A percentile compares a stretch with the other conserved stretches of the same genome.
phyloP scores from a whole-genome alignment of 2,329 filamentous ascomycete species.

The Rachicladosporium sp. region DNA sequence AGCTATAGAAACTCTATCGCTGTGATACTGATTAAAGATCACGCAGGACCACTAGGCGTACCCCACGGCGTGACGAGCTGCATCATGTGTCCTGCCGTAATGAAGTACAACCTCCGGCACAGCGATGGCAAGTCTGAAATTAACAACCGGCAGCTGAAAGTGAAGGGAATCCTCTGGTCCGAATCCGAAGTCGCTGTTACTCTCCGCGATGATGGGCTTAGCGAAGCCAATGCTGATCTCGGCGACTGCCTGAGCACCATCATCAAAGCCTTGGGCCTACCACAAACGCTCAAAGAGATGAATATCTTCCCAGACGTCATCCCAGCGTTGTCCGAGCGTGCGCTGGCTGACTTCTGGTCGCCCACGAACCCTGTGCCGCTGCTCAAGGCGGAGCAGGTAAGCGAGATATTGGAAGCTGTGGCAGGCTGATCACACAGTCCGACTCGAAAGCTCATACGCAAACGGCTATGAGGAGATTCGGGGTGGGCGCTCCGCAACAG shows the following conservation, averaged over 20 bases:
- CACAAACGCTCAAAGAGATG: conserved; percentile 41
- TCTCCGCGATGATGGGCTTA: conserved; percentile 19
- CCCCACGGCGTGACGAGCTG: conserved; percentile 50
- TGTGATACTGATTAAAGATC: background rate
- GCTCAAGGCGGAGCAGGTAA: conserved; percentile 34
- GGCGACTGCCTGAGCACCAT: conserved; percentile 41
- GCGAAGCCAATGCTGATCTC: conserved; percentile 28
- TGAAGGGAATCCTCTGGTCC: conserved; percentile 30
- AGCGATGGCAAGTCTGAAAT: conserved; percentile 12
- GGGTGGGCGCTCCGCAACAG: no score
- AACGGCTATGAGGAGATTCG: no score
- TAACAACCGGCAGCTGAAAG: conserved; percentile 30
- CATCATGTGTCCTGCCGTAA: conserved; percentile 43
- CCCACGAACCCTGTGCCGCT: conserved; percentile 40
- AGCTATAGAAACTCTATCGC: no score
- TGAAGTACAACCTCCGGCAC: conserved; percentile 38
- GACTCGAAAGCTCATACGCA: no score
- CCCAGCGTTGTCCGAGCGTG: conserved; percentile 36
- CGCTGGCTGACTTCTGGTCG: conserved; percentile 39
- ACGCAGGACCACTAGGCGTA: conserved; percentile 38
- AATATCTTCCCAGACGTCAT: conserved; percentile 38
- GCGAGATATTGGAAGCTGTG: conserved; percentile 38
- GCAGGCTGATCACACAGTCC: background rate
- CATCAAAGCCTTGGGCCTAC: conserved; percentile 41
- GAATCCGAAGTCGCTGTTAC: conserved; percentile 26